Conservation (phyloP, 2,329 filamentous ascomycete species). For the Alternaria novae-zelandiae region DNA sequence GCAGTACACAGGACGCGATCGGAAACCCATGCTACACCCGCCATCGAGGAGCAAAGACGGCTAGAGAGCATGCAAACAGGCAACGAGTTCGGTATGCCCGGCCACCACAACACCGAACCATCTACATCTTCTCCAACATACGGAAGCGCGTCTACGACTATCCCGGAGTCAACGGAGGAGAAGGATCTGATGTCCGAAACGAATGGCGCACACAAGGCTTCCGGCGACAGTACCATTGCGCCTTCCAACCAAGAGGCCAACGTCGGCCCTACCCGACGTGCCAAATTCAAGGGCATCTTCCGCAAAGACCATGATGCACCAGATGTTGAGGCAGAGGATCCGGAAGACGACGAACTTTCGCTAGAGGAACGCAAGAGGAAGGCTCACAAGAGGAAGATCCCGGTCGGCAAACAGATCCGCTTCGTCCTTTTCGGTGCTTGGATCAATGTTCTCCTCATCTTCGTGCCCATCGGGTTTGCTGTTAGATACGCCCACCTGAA, state of each 20-base stretch:
- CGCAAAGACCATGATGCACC: slow-evolving; percentile 31
- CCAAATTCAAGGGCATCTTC: slow-evolving; percentile 43
- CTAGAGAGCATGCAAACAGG: slow-evolving; percentile 31
- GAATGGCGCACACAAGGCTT: slow-evolving; percentile 24
- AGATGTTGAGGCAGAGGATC: slow-evolving; percentile 18
- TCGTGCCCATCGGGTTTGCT: slow-evolving; percentile 78
- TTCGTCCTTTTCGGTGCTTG: slow-evolving; percentile 81
- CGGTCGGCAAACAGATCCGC: slow-evolving; percentile 63
- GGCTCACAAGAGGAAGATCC: slow-evolving; percentile 43
- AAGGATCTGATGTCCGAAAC: slow-evolving; percentile 11
- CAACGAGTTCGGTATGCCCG: slow-evolving; percentile 37
- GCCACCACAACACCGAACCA: slow-evolving; percentile 41
- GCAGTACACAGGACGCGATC: slow-evolving; percentile 28
- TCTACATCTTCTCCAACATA: slow-evolving; percentile 27
- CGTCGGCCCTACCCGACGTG: slow-evolving; percentile 27
- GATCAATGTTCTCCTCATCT: slow-evolving; percentile 82
- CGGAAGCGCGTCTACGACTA: slow-evolving; percentile 10
- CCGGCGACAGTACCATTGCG: slow-evolving; percentile 32
- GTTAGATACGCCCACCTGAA: slow-evolving; percentile 65
- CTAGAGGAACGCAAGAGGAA: slow-evolving; percentile 42
- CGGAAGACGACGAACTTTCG: slow-evolving; percentile 32
- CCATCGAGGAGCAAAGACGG: slow-evolving; percentile 35
- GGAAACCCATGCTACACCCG: slow-evolving; percentile 28
- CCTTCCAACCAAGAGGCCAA: slow-evolving; percentile 15
- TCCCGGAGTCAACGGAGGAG: slow-evolving; percentile 13